These are phyloP conservation scores for Triadica sebifera DNA, from an alignment of 345 rosid species.

Conservation along the genomic window DNA sequence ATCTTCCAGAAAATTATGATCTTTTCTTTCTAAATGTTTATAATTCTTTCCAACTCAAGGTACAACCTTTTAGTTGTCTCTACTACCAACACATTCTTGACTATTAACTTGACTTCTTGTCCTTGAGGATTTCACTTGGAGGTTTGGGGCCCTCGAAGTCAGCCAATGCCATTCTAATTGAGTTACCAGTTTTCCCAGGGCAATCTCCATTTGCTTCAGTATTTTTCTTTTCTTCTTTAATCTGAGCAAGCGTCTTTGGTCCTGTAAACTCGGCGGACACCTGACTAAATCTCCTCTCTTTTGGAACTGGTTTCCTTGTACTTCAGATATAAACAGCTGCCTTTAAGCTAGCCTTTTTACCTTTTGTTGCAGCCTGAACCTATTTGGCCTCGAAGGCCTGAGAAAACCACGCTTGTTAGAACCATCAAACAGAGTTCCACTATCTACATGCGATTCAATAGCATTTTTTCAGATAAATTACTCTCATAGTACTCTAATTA, in stretches of 20 bases:
- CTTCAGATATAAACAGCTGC: slow-evolving; percentile 24
- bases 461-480: too few species aligned
- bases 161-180: slow-evolving; percentile 9
- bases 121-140: slow-evolving; percentile 53
- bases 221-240: slow-evolving; percentile 46
- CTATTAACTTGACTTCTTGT: slow-evolving; percentile 26
- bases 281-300: slow-evolving; percentile 28
- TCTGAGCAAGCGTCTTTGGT: slow-evolving; percentile 55
- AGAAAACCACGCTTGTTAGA: slow-evolving; percentile 21
- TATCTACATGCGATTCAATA: slow-evolving; percentile 21
- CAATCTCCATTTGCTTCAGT: slow-evolving; percentile 21
- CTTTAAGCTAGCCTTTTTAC: slow-evolving; percentile 23
- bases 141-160: slow-evolving; percentile 55
- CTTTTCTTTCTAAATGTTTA: background rate
- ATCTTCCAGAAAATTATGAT: background rate
- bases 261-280: slow-evolving; percentile 38
- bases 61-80: too few species aligned
- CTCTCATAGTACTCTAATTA: too few species aligned
- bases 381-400: slow-evolving; percentile 18
- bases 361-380: slow-evolving; percentile 22
- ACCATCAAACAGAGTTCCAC: slow-evolving; percentile 22
- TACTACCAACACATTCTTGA: slow-evolving; percentile 8
- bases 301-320: slow-evolving; percentile 27
- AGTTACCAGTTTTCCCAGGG: slow-evolving; percentile 12
- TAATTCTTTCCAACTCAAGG: too few species aligned